These are phyloP conservation scores for Onygenales sp. DNA, from an alignment of 2,329 filamentous ascomycete species.

Conservation along the genomic window DNA sequence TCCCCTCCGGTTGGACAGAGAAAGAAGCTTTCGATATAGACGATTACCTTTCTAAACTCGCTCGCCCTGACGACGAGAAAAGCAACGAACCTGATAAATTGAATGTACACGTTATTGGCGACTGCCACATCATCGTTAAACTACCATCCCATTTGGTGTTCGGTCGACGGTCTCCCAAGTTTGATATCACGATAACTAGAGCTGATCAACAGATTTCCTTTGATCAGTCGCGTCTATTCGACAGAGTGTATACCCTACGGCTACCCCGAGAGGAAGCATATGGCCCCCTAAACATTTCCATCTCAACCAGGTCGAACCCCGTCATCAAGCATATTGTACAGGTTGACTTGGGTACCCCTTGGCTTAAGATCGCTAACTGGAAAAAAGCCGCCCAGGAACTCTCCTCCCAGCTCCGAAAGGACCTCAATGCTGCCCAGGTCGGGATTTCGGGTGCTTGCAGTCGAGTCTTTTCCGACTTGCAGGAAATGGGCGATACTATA, in stretches of 20 bases:
- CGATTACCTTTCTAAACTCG: constrained; percentile 18
- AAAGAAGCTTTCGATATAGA: constrained; percentile 14
- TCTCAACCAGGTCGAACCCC: constrained; percentile 30
- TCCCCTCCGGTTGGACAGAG: constrained; percentile 9
- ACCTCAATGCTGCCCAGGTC: constrained; percentile 28
- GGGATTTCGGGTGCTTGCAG: constrained; percentile 28
- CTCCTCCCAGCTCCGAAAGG: constrained; percentile 26
- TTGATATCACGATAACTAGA: constrained; percentile 41
- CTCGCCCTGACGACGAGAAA: constrained; percentile 14
- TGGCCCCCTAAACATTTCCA: constrained; percentile 40
- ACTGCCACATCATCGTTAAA: constrained; percentile 44
- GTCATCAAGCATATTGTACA: constrained; percentile 25
- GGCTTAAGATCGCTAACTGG: constrained; percentile 39
- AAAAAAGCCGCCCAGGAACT: constrained; percentile 30
- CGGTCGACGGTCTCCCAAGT: constrained; percentile 36
- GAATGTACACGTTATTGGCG: constrained; percentile 45
- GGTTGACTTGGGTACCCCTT: constrained; percentile 37
- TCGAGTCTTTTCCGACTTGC: constrained; percentile 29
- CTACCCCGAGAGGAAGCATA: constrained; percentile 41
- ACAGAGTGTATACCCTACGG: constrained; percentile 44
- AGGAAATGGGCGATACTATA: constrained; percentile 25
- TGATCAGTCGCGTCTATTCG: constrained; percentile 41
- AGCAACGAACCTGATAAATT: constrained; percentile 32
- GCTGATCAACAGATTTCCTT: constrained; percentile 32
- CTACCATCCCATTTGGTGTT: constrained; percentile 35